Conservation (phyloP, 2,329 filamentous ascomycete species). For the Trichoderma harzianum region DNA sequence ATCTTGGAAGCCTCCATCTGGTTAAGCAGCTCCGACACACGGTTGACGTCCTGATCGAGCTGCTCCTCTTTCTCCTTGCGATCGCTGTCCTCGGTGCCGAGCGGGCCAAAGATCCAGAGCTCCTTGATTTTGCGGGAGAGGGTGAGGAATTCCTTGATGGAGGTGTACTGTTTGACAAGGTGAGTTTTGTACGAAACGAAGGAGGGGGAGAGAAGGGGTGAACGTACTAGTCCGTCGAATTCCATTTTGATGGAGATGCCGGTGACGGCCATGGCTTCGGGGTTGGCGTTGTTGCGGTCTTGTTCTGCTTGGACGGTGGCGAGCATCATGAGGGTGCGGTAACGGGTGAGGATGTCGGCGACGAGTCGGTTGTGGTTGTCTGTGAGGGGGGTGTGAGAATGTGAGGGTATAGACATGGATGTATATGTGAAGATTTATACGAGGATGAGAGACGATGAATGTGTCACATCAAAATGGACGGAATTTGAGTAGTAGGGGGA, state of each 20-base stretch:
- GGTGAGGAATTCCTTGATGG: slow-evolving; percentile 44
- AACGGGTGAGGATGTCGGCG: slow-evolving; percentile 43
- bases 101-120: slow-evolving; percentile 44
- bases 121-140: slow-evolving; percentile 45
- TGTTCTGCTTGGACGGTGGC: slow-evolving; percentile 42
- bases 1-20: slow-evolving; percentile 35
- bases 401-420: neutral
- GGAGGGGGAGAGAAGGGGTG: neutral
- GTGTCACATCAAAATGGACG: neutral
- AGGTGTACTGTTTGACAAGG: slow-evolving; percentile 36
- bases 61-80: slow-evolving; percentile 35
- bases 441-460: neutral
- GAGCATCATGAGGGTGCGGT: slow-evolving; percentile 43
- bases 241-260: slow-evolving; percentile 45
- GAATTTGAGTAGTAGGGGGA: neutral
- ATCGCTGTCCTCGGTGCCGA: slow-evolving; percentile 37
- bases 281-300: slow-evolving; percentile 38
- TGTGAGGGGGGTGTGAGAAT: slow-evolving; percentile 20
- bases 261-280: slow-evolving; percentile 41
- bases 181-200: neutral
- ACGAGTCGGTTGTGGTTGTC: slow-evolving; percentile 45
- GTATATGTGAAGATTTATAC: neutral
- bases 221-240: slow-evolving; percentile 41
- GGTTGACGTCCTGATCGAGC: slow-evolving; percentile 36
- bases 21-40: slow-evolving; percentile 35